phyloP scores from a whole-genome alignment of 306 rosid genomes.

The Cicer bijugum region DNA sequence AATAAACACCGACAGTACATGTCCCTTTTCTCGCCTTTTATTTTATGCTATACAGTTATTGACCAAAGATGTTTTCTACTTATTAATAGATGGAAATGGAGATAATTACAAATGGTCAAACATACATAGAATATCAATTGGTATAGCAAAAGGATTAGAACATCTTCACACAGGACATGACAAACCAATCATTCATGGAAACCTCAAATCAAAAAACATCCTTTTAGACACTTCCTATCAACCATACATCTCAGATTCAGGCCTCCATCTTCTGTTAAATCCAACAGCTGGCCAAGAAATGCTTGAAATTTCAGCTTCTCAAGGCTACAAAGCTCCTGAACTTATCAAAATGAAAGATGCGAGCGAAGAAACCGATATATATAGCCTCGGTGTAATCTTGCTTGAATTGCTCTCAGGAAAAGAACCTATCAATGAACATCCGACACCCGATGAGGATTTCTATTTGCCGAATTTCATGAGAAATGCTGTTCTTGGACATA shows the following conservation, averaged over 20 bases:
- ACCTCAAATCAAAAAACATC: constrained; percentile 82
- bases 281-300: constrained; percentile 82
- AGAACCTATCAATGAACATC: constrained; percentile 73
- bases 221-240: constrained; percentile 66
- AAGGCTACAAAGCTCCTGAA: constrained; percentile 92
- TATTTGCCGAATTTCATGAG: constrained; percentile 81
- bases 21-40: too few species aligned
- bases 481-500: constrained; percentile 74
- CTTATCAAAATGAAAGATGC: constrained; percentile 87
- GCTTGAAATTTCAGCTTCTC: constrained; percentile 75
- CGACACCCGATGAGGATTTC: constrained; percentile 85
- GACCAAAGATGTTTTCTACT: constrained; percentile 44
- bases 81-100: constrained; percentile 58
- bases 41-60: not conserved
- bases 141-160: constrained; percentile 78
- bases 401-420: constrained; percentile 85
- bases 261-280: constrained; percentile 77
- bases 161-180: constrained; percentile 74
- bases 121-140: constrained; percentile 63
- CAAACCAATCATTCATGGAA: constrained; percentile 80
- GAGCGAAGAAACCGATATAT: constrained; percentile 68
- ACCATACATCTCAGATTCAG: constrained; percentile 74
- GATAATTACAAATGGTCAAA: constrained; percentile 75
- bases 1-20: too few species aligned
- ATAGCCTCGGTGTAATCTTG: constrained; percentile 77